phyloP scores from a whole-genome alignment of 441 rosid genomes.

The Rhodomyrtus psidioides region DNA sequence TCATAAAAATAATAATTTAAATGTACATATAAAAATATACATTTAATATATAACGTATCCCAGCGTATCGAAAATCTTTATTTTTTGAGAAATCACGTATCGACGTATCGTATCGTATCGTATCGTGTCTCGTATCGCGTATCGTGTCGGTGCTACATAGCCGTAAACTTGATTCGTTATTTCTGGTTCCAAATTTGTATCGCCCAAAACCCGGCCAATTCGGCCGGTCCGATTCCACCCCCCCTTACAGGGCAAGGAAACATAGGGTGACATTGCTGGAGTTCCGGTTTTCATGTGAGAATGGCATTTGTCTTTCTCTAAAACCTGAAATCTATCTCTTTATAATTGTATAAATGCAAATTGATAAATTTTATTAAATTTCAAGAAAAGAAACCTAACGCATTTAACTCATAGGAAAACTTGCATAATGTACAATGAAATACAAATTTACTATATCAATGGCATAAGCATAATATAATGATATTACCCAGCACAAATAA shows the following conservation, averaged over 20 bases:
- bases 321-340: neutral
- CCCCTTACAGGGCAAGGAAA: neutral
- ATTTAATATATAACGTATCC: too few relatives aligned
- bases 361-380: neutral
- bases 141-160: too few relatives aligned
- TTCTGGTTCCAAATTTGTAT: too few relatives aligned
- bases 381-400: neutral
- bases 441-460: neutral
- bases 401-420: neutral
- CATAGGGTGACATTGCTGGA: neutral
- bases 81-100: too few relatives aligned
- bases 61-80: too few relatives aligned
- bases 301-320: neutral
- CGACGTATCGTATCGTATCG: too few relatives aligned
- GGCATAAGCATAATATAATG: neutral
- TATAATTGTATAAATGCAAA: neutral
- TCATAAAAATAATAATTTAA: too few relatives aligned
- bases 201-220: too few relatives aligned
- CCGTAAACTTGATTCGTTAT: too few relatives aligned
- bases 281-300: neutral
- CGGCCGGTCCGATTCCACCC: rapidly evolving
- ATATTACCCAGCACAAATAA: neutral
- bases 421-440: neutral
- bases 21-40: too few relatives aligned
- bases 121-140: too few relatives aligned